These are phyloP conservation scores for Suillus sp. DNA, from an alignment of 768 basidiomycete genomes.

Conservation along the genomic window DNA sequence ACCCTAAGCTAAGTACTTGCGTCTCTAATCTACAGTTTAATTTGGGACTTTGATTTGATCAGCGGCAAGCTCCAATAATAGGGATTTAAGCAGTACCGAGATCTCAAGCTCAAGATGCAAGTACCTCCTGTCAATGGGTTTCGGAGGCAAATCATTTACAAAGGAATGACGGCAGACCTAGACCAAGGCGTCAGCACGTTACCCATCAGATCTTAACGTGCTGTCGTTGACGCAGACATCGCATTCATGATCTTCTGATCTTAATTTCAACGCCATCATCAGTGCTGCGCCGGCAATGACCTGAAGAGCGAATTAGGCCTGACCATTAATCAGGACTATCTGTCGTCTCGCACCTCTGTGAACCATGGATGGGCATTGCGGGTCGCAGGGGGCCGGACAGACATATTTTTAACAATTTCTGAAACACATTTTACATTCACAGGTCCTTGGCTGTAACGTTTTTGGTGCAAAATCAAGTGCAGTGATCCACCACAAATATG, in stretches of 20 bases:
- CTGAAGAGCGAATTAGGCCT: neutral
- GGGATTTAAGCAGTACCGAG: neutral
- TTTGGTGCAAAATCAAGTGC: neutral
- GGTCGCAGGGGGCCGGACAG: neutral
- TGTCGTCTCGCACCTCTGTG: neutral
- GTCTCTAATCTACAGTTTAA: neutral
- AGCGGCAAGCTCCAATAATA: neutral
- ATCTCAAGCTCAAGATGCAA: neutral
- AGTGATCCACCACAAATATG: neutral
- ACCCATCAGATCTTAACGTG: neutral
- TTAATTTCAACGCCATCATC: neutral
- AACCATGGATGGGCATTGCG: neutral
- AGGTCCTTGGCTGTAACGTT: neutral
- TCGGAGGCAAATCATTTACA: neutral
- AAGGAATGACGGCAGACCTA: neutral
- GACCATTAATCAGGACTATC: no score
- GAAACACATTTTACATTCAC: neutral
- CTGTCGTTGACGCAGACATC: neutral
- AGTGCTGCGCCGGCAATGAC: neutral
- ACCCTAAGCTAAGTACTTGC: slow-evolving; percentile 5
- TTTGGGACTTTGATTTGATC: neutral
- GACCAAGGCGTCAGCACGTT: neutral
- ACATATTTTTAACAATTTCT: neutral
- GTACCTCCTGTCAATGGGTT: neutral
- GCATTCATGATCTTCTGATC: neutral